Conservation (phyloP, 768 basidiomycete genomes). For the Leccinum obscurum region DNA sequence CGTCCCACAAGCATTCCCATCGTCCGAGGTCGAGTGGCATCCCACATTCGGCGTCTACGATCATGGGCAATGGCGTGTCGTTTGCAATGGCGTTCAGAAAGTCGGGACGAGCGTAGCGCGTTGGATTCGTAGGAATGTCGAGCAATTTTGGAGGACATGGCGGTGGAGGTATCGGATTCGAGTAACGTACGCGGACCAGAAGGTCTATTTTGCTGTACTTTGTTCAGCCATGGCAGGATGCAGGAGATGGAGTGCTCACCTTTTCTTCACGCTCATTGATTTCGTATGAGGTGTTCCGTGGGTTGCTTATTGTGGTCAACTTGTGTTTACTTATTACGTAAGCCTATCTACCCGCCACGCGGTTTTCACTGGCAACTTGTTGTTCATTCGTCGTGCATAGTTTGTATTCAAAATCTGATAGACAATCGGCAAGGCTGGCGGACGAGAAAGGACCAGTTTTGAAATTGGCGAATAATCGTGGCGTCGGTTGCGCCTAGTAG, state of each 20-base stretch:
- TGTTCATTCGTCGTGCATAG: not conserved
- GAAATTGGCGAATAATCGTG: not conserved
- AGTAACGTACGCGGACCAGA: constrained; percentile 88
- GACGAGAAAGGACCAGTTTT: not conserved
- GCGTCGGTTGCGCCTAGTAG: not conserved
- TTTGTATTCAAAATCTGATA: not conserved
- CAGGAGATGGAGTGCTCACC: constrained; percentile 31
- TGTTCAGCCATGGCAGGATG: not conserved
- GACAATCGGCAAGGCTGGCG: not conserved
- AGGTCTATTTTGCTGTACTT: constrained; percentile 75
- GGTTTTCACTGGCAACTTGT: too few relatives aligned
- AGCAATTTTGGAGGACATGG: constrained; percentile 97
- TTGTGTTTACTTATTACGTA: constrained; percentile 16
- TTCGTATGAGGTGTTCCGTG: constrained; percentile 4
- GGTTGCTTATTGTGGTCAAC: constrained; percentile 5
- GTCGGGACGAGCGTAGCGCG: constrained; percentile 83
- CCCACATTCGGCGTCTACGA: constrained; percentile 94
- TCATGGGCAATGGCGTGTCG: constrained; percentile 88
- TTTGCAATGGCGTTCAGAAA: constrained; percentile 80
- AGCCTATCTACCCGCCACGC: not conserved
- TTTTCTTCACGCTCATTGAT: constrained; percentile 58
- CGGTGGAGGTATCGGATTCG: constrained; percentile 91
- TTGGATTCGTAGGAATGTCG: constrained; percentile 86
- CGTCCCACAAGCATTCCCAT: constrained; percentile 83
- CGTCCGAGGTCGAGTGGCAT: constrained; percentile 91